Percentiles rank a stretch among this genome's conserved stretches.
Conservation (phyloP, 2,329 filamentous ascomycete genomes). For the Sporothrix sp. region DNA sequence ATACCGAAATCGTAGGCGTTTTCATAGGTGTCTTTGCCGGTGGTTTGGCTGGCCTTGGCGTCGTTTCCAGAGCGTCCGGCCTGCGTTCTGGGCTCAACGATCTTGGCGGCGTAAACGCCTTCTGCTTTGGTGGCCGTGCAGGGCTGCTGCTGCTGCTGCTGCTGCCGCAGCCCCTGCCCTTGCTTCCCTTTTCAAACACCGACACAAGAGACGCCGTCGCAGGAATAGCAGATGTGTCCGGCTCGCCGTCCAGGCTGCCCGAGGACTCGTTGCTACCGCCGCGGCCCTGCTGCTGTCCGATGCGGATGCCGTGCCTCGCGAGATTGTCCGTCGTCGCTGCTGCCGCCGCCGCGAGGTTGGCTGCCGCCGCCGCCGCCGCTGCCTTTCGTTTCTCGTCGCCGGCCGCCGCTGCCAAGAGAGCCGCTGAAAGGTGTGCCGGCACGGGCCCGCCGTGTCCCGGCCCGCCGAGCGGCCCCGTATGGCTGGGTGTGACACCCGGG, state of each 20-base stretch:
- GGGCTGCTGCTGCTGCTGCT: not conserved
- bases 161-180: not conserved
- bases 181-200: constrained; percentile 50
- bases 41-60: not conserved
- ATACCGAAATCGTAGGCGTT: not conserved
- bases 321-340: not conserved
- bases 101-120: constrained; percentile 26
- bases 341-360: not conserved
- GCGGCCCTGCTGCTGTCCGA: too few relatives aligned
- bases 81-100: constrained; percentile 19
- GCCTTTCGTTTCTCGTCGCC: constrained; percentile 3
- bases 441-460: not conserved
- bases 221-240: constrained; percentile 48
- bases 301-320: not conserved
- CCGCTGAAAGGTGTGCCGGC: constrained; percentile 9
- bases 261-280: too few relatives aligned
- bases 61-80: not conserved
- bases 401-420: constrained; percentile 6
- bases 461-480: constrained; percentile 23
- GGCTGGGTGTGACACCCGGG: constrained; percentile 31
- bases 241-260: not conserved
- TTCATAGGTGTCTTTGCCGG: not conserved
- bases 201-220: constrained; percentile 56
- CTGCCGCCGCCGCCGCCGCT: not conserved
- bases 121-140: constrained; percentile 7